Evolutionary conservation across 106 monocot genomes (phyloP).

Genomic region (Amphibolis antarctica): DNA sequence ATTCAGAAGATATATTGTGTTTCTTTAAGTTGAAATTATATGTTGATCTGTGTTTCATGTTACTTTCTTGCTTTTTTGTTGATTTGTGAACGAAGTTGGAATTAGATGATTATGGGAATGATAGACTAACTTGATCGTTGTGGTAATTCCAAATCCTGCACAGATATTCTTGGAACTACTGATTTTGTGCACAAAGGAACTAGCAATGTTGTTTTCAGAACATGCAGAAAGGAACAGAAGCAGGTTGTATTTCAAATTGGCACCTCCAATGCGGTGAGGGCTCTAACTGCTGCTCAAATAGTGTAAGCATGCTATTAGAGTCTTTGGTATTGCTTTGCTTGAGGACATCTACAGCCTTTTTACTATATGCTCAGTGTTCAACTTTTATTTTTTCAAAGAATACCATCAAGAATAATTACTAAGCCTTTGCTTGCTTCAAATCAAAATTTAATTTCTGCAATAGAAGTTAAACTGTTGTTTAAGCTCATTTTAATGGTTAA

Average conservation of each 20-base stretch:
- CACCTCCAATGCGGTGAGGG: constrained; percentile 79
- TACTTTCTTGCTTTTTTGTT: too few species aligned
- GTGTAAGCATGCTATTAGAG: constrained; percentile 47
- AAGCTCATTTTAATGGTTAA: too few species aligned
- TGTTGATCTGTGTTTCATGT: too few species aligned
- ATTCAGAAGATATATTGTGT: too few species aligned
- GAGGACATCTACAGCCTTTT: not conserved
- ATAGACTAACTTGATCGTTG: not conserved
- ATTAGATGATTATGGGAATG: too few species aligned
- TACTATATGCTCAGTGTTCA: not conserved
- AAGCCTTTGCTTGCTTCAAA: too few species aligned
- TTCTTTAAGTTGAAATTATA: too few species aligned
- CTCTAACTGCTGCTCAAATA: constrained; percentile 77
- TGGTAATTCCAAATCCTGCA: not conserved
- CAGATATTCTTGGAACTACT: constrained; percentile 65
- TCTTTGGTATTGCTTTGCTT: not conserved
- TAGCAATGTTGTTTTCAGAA: constrained; percentile 74
- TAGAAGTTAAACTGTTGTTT: too few species aligned
- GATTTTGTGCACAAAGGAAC: constrained; percentile 93
- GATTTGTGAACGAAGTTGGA: too few species aligned
- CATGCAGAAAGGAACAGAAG: constrained; percentile 65
- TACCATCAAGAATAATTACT: too few species aligned
- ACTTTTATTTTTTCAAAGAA: too few species aligned
- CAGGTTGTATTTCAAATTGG: constrained; percentile 96
- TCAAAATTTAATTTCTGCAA: too few species aligned